phyloP scores from a whole-genome alignment of 1,284 basidiomycete species.

The Golubevia sp. region DNA sequence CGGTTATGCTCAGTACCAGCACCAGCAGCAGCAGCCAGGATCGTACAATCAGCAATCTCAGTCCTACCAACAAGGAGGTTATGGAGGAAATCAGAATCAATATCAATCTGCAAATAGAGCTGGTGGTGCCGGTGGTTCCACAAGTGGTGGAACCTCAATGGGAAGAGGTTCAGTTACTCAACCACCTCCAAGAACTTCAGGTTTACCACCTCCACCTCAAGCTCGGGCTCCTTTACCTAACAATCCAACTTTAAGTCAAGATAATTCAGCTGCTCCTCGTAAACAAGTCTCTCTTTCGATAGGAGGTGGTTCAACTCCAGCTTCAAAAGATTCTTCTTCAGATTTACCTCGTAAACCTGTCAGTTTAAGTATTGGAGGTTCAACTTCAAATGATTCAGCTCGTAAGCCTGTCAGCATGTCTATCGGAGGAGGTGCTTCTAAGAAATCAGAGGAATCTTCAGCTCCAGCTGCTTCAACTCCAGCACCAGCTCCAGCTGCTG shows the following conservation, averaged over 20 bases:
- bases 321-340: neutral
- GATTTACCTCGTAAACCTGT: conserved; percentile 17
- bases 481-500: conserved; percentile 14
- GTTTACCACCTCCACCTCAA: neutral
- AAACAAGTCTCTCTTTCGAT: conserved; percentile 25
- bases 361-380: conserved; percentile 16
- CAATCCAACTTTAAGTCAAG: neutral
- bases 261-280: neutral
- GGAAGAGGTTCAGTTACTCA: neutral
- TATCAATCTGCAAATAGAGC: conserved; percentile 2
- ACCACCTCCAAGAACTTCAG: neutral
- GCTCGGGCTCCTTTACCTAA: neutral
- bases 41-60: neutral
- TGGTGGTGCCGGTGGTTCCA: neutral
- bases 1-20: neutral
- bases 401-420: conserved; percentile 55
- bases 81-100: conserved; percentile 16
- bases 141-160: neutral
- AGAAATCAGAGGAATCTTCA: conserved; percentile 5
- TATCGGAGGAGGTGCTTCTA: conserved; percentile 40
- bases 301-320: conserved; percentile 2
- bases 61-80: conserved; percentile 21
- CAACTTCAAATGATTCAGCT: conserved; percentile 20
- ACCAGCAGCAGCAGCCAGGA: neutral
- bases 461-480: conserved; percentile 8